Evolutionary conservation across 1,284 basidiomycete species (phyloP), one percentile per base, ranked within the genome.

Genomic region (Pyrrhoderma lamaoense): DNA sequence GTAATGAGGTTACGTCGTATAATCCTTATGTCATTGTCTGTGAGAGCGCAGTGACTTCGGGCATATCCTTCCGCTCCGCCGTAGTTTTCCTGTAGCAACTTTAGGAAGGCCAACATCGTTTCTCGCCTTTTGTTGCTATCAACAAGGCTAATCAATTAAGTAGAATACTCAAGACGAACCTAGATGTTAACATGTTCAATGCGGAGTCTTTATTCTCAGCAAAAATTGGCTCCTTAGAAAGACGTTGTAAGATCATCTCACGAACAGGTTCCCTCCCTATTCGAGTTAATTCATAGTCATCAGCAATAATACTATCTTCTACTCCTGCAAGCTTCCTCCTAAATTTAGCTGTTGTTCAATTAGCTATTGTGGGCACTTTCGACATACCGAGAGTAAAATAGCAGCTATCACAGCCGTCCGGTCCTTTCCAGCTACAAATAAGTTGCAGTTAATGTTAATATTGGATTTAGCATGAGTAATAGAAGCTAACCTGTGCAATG

Each of bases 381-480:
- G n/a, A 47, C 67, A 35, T 60, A 85, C 86, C 64, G 80, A 80
- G 22, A 89, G 67, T 9, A 89, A 59, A 37, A 89, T 71, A 2
- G 85, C 85, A 18, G 86, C 83, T 39, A 82, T 65, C n/a, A 89
- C 69, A 8, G 86, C 87, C 2, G 86, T 89, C 57, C 86, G 70
- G 65, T 89, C 87, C 64, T 89, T 89, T 8, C 87, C 87, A 47
- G 76, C 77, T 78, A 25, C 23, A 34, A 7, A n/a, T n/a, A n/a
- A 31, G 27, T 31, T 31, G 27, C 11, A 31, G 27, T 31, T 5
- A 31, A 11, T 5, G 11, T 5, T 31, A 31, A 31, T 5, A 25
- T n/a, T 2, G 49, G 21, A 35, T 14, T 8, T 35, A 3, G 25
- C 19, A 38, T 47, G 21, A 18, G 21, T 36, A 14, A 23, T 16